These are phyloP conservation scores for Escallonia herrerae DNA, from an alignment of 129 eudicot species.

Conservation along the genomic window DNA sequence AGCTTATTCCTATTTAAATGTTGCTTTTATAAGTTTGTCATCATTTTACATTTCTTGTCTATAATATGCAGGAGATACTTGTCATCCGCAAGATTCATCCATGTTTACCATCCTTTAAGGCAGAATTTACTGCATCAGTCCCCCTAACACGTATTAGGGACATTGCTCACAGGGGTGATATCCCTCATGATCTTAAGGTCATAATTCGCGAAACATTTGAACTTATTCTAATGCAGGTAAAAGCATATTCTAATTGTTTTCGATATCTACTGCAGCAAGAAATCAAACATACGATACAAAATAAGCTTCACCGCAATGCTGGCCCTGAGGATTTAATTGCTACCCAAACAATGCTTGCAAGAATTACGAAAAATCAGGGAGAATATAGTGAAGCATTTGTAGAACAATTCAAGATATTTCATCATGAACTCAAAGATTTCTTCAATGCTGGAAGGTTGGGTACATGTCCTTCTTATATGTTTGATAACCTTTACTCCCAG, in stretches of 20 bases:
- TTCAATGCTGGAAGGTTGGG: slow-evolving; percentile 92
- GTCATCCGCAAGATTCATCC: slow-evolving; percentile 95
- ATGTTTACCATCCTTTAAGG: slow-evolving; percentile 90
- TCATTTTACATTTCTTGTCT: not conserved
- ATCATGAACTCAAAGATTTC: slow-evolving; percentile 90
- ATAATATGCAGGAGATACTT: slow-evolving; percentile 62
- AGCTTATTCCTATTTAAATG: not conserved
- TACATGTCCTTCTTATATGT: too few species aligned
- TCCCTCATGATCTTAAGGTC: slow-evolving; percentile 97
- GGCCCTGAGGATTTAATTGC: slow-evolving; percentile 98
- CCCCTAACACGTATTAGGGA: slow-evolving; percentile 89
- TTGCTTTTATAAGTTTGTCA: slow-evolving; percentile 1
- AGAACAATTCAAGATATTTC: slow-evolving; percentile 87
- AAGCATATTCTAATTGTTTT: slow-evolving; percentile 2
- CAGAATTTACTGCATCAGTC: slow-evolving; percentile 97
- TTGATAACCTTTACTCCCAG: too few species aligned
- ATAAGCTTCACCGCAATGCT: slow-evolving; percentile 93
- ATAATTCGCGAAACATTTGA: slow-evolving; percentile 1
- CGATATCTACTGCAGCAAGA: slow-evolving; percentile 61
- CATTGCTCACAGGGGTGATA: slow-evolving; percentile 91
- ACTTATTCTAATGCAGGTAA: not conserved
- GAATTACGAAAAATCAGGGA: slow-evolving; percentile 79
- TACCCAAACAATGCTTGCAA: slow-evolving; percentile 90
- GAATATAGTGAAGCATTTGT: slow-evolving; percentile 78
- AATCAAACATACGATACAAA: slow-evolving; percentile 97